Percentiles rank a stretch among this genome's conserved stretches.
Conservation (phyloP, 371 early-diverging fungal genomes). For the Rhizopus delemar region DNA sequence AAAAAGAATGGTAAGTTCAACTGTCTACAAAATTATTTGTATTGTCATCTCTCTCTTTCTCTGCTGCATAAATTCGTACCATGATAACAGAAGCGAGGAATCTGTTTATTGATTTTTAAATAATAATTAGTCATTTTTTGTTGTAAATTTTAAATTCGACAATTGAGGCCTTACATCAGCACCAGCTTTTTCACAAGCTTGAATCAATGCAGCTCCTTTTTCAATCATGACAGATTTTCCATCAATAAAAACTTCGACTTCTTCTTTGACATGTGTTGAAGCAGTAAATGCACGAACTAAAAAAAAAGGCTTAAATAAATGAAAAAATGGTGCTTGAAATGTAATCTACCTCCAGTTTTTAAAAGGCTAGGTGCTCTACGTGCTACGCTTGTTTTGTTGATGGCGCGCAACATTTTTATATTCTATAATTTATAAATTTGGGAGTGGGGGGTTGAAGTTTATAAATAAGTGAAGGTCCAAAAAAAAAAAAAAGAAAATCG, state of each 20-base stretch:
- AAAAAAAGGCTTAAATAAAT: background rate
- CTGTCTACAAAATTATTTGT: no score
- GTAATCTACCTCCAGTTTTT: conserved; percentile 38
- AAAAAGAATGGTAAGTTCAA: background rate
- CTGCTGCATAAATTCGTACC: conserved; percentile 41
- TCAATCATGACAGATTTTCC: conserved; percentile 90
- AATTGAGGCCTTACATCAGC: conserved; percentile 53
- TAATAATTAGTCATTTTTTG: conserved; percentile 3
- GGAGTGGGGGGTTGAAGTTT: conserved; percentile 35
- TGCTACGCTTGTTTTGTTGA: conserved; percentile 50
- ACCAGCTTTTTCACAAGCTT: conserved; percentile 93
- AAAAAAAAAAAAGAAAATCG: no score
- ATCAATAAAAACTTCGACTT: conserved; percentile 88
- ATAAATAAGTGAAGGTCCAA: no score
- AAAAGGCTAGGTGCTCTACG: conserved; percentile 48
- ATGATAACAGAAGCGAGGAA: conserved; percentile 98
- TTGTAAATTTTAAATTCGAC: background rate
- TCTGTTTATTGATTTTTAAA: conserved; percentile 28
- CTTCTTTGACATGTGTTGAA: conserved; percentile 54
- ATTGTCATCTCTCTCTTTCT: background rate
- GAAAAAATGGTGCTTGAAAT: no score
- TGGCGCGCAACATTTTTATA: conserved; percentile 52
- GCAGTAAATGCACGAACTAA: conserved; percentile 58
- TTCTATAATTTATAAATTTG: background rate
- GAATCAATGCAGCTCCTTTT: conserved; percentile 92